A percentile compares a stretch with the other conserved stretches of the same genome.
phyloP scores from a whole-genome alignment of 2,329 filamentous ascomycete species.

The Proliferodiscus dingleyae region DNA sequence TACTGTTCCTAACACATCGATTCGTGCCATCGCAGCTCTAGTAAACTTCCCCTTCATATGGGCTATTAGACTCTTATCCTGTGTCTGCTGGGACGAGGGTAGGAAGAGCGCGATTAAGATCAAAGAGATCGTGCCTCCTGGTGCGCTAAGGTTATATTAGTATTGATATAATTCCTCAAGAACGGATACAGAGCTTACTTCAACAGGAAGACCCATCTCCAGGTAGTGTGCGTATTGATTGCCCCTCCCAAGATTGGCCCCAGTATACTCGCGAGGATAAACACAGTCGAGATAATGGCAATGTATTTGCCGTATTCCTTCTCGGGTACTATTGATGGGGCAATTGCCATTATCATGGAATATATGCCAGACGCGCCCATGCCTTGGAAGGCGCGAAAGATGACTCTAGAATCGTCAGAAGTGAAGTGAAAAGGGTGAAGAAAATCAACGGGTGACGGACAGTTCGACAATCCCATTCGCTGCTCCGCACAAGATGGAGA shows the following conservation, averaged over 20 bases:
- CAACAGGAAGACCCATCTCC: conserved; percentile 28
- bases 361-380: conserved; percentile 43
- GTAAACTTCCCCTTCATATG: conserved; percentile 1
- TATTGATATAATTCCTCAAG: background rate
- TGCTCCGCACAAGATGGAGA: conserved; percentile 10
- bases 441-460: conserved; percentile 28
- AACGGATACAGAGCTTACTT: conserved; percentile 1
- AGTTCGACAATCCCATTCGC: conserved; percentile 1
- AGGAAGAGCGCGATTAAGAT: conserved; percentile 3
- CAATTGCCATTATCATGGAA: conserved; percentile 42
- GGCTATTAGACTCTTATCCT: background rate
- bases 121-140: conserved; percentile 3
- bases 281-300: conserved; percentile 7
- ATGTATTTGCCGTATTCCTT: conserved; percentile 38
- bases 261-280: conserved; percentile 14
- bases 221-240: conserved; percentile 31
- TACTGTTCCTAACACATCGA: conserved; percentile 20
- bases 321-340: conserved; percentile 46
- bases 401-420: conserved; percentile 6
- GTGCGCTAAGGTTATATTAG: conserved; percentile 1
- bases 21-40: background rate
- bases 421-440: background rate
- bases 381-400: conserved; percentile 33
- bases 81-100: conserved; percentile 2
- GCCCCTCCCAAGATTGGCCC: conserved; percentile 31